Base-by-base conservation (phyloP, 2,329 filamentous ascomycete species). In the Paecilomyces fulvus region DNA sequence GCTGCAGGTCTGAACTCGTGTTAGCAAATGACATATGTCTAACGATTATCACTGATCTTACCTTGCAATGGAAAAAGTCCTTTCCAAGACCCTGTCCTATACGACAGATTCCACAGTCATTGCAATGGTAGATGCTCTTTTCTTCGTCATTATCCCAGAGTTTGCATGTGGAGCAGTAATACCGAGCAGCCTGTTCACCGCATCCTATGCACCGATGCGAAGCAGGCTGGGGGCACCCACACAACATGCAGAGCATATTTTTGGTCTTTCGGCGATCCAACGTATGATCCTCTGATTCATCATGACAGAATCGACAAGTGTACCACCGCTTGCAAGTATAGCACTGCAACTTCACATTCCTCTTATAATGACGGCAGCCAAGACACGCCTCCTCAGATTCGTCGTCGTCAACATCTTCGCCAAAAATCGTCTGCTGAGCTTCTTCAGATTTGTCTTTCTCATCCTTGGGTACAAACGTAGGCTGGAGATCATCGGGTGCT, bases 11-110 rank as follows among this genome's bases (percentile, higher is more conserved):
- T 91, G 61, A 51, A 49, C 51, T 20, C 8, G 31, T n/a, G 60
- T 74, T 61, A 75, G 69, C 52, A 56, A 46, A 50, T 48, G 23
- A 30, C 21, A 21, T 28, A 25, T 53, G n/a, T 51, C 21, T 49
- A 8, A 30, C 28, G 11, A 49, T 21, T 21, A 17, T 30, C 17
- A 11, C 31, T 46, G 48, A 8, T 64, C 75, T 71, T 76, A 92
- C 90, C 83, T 96, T 95, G 87, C 94, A 99, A 73, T 99, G 94
- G 67, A 95, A 92, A 70, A 95, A 99, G 70, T 99, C 94, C 69
- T 96, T 97, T 3, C 94, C 92, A 30, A 99, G 77, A 1, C 94
- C 94, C 70, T 90, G 84, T 1, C 94, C 94, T 56, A 92, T 86
- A 57, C 94, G 83, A 70, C 94, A 99, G 59, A 99, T 96, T 3